phyloP scores from a whole-genome alignment of 352 stramenopile species.

The Phytophthora syringae region DNA sequence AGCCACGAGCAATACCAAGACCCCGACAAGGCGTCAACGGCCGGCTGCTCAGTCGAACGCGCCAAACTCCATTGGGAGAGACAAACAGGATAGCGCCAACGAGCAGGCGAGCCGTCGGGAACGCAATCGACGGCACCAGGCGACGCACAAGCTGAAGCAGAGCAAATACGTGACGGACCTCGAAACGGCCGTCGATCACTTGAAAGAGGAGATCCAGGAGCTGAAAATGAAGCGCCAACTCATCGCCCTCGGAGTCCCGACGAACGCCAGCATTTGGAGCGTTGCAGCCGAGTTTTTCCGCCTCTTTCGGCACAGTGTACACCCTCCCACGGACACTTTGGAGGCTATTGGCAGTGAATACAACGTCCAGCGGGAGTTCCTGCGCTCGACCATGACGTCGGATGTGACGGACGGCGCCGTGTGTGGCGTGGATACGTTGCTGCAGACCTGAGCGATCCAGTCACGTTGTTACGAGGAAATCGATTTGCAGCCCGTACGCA shows the following conservation, averaged over 20 bases:
- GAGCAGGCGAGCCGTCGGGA: neutral
- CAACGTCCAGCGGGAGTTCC: slow-evolving; percentile 4
- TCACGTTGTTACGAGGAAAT: neutral
- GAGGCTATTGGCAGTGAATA: neutral
- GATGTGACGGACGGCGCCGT: slow-evolving; percentile 11
- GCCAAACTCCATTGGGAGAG: neutral
- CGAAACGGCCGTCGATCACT: neutral
- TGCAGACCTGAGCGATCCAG: slow-evolving; percentile 1
- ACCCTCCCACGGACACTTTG: neutral
- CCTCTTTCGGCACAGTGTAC: slow-evolving; percentile 3
- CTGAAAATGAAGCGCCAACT: neutral
- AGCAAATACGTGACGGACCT: neutral
- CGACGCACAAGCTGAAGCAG: slow-evolving; percentile 3
- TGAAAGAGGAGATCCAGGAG: slow-evolving; percentile 5
- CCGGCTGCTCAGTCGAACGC: neutral
- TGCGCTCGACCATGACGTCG: neutral
- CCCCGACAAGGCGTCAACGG: neutral
- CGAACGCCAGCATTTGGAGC: slow-evolving; percentile 2
- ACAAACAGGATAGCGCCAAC: neutral
- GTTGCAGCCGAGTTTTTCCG: slow-evolving; percentile 11
- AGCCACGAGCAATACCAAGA: no score
- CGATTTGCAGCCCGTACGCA: slow-evolving; percentile 2
- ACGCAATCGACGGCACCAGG: slow-evolving; percentile 10
- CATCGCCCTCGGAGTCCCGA: neutral
- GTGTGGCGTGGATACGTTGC: neutral